Conservation (phyloP, 352 stramenopile species). For the Phytophthora palmivora region DNA sequence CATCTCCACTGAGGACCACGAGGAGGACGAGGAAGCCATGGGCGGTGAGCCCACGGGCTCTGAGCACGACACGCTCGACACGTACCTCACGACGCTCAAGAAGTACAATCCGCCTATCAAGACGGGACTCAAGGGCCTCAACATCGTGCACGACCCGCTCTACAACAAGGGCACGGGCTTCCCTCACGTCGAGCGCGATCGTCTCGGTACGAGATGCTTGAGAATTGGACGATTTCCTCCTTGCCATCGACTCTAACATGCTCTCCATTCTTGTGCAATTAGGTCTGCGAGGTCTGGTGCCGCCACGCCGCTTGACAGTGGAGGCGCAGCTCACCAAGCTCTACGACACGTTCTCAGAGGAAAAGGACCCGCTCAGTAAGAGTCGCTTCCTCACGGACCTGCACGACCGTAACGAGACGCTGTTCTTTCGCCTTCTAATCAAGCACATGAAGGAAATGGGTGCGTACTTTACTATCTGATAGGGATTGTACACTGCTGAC, state of each 20-base stretch:
- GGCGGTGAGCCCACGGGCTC: constrained; percentile 35
- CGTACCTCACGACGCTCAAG: constrained; percentile 65
- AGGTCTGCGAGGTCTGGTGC: constrained; percentile 87
- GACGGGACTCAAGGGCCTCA: constrained; percentile 77
- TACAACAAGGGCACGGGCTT: constrained; percentile 93
- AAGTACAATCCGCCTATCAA: constrained; percentile 87
- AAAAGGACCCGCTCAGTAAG: constrained; percentile 90
- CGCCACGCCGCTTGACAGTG: constrained; percentile 75
- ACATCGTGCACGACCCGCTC: constrained; percentile 84
- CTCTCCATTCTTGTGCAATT: constrained; percentile 7
- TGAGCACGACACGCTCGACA: constrained; percentile 55
- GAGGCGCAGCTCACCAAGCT: constrained; percentile 78
- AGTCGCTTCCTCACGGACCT: constrained; percentile 95
- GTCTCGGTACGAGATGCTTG: constrained; percentile 58
- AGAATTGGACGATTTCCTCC: neutral
- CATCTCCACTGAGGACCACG: constrained; percentile 37
- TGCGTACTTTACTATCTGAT: constrained; percentile 39
- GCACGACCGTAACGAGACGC: constrained; percentile 96
- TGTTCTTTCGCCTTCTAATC: constrained; percentile 95
- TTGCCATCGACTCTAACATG: constrained; percentile 6
- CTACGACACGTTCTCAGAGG: constrained; percentile 71
- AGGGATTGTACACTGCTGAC: constrained; percentile 16
- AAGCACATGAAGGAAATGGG: constrained; percentile 93
- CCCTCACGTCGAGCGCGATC: constrained; percentile 82
- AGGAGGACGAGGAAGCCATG: constrained; percentile 49